These are phyloP conservation scores for Zoysia pacifica DNA, from an alignment of 176 grass and related monocot species.

Conservation along the genomic window DNA sequence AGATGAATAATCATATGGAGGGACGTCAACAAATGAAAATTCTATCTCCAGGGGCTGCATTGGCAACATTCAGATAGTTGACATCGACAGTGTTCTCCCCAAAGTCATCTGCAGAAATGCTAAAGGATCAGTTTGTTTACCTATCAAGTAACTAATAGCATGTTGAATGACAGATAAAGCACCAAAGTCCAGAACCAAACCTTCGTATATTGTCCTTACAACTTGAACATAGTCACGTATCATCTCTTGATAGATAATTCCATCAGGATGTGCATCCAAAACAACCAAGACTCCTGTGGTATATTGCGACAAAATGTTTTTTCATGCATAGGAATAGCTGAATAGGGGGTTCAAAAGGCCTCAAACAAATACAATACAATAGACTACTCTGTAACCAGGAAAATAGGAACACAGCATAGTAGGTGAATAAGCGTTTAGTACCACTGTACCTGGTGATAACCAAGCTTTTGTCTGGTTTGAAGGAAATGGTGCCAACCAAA, in stretches of 20 bases:
- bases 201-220: slow-evolving; percentile 84
- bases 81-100: slow-evolving; percentile 61
- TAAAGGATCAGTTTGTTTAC: neutral
- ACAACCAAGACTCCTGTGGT: slow-evolving; percentile 68
- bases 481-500: slow-evolving; percentile 86
- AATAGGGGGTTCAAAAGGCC: neutral
- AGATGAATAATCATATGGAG: neutral
- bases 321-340: neutral
- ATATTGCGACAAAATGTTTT: slow-evolving; percentile 18
- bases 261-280: slow-evolving; percentile 78
- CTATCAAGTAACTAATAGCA: neutral
- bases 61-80: slow-evolving; percentile 78
- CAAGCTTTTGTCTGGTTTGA: slow-evolving; percentile 65
- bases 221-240: slow-evolving; percentile 72
- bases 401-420: neutral
- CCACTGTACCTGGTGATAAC: slow-evolving; percentile 64
- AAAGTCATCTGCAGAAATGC: slow-evolving; percentile 59
- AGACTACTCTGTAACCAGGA: neutral
- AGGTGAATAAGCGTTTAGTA: neutral
- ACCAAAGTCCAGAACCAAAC: slow-evolving; percentile 30
- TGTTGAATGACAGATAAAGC: neutral
- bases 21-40: slow-evolving; percentile 69
- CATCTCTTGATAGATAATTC: slow-evolving; percentile 84
- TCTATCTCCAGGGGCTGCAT: slow-evolving; percentile 38
- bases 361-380: neutral